phyloP scores from a whole-genome alignment of 352 stramenopile species.

The Globisporangium okanoganense region DNA sequence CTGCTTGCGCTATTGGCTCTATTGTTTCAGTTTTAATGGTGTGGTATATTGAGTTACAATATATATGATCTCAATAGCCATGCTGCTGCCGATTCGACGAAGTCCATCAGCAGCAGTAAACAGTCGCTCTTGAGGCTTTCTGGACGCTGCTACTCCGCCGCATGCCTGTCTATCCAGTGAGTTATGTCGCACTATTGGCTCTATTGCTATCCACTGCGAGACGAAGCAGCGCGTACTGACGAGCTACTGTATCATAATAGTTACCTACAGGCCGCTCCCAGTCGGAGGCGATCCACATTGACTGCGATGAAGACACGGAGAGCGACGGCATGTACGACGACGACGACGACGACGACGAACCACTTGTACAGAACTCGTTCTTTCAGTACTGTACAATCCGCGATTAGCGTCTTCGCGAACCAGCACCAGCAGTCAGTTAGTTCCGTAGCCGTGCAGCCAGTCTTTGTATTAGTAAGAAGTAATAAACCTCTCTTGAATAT shows the following conservation, averaged over 20 bases:
- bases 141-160: too few relatives aligned
- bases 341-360: not conserved
- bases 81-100: too few relatives aligned
- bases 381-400: conserved; percentile 15
- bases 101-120: too few relatives aligned
- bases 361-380: conserved; percentile 42
- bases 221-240: not conserved
- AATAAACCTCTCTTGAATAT: conserved; percentile 3
- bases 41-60: too few relatives aligned
- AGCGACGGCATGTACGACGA: conserved; percentile 13
- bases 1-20: not conserved
- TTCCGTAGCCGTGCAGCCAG: conserved; percentile 3
- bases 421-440: conserved; percentile 5
- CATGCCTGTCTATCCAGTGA: too few relatives aligned
- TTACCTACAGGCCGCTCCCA: conserved; percentile 3
- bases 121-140: too few relatives aligned
- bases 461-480: conserved; percentile 5
- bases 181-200: too few relatives aligned
- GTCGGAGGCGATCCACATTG: not conserved
- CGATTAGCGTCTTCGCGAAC: conserved; percentile 3
- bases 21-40: too few relatives aligned
- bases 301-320: conserved; percentile 20
- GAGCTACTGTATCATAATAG: not conserved
- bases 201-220: not conserved
- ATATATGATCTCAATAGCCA: too few relatives aligned